phyloP scores from a whole-genome alignment of 345 rosid genomes.

The Arabidopsis suecica region DNA sequence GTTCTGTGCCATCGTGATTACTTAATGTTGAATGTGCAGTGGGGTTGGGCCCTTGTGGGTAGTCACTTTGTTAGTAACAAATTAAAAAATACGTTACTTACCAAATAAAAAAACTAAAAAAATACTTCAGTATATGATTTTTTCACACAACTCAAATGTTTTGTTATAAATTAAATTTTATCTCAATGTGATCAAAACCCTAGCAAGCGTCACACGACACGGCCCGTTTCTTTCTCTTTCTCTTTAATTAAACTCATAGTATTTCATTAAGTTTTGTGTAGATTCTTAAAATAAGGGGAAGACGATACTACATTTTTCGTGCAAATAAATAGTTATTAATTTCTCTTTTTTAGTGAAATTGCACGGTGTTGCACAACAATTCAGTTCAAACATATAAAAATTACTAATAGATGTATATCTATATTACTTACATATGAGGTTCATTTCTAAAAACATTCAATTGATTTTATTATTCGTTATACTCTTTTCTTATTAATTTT shows the following conservation, averaged over 20 bases:
- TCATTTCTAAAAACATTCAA: not conserved
- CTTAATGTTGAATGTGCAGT: conserved; percentile 46
- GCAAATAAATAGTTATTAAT: conserved; percentile 1
- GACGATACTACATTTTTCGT: not conserved
- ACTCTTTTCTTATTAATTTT: not conserved
- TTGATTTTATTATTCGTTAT: not conserved
- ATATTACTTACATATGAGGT: conserved; percentile 2
- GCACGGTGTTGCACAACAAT: conserved; percentile 10
- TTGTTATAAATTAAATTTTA: not conserved
- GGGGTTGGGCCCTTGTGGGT: conserved; percentile 36
- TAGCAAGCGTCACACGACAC: conserved; percentile 48
- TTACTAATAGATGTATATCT: not conserved
- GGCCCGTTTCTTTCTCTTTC: conserved; percentile 42
- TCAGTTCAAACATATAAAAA: not conserved
- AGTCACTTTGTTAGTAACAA: conserved; percentile 38
- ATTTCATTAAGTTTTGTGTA: conserved; percentile 13
- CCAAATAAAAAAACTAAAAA: no score
- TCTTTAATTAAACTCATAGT: not conserved
- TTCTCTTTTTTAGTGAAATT: conserved; percentile 3
- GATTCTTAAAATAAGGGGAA: not conserved
- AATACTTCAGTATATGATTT: no score
- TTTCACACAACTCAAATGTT: not conserved
- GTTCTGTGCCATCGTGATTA: conserved; percentile 45
- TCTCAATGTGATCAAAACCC: conserved; percentile 32
- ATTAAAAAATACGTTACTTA: no score